Evolutionary conservation across 108 stramenopile genomes (phyloP), one percentile per base, ranked within the genome.

Genomic region (Cyclotella sp.): DNA sequence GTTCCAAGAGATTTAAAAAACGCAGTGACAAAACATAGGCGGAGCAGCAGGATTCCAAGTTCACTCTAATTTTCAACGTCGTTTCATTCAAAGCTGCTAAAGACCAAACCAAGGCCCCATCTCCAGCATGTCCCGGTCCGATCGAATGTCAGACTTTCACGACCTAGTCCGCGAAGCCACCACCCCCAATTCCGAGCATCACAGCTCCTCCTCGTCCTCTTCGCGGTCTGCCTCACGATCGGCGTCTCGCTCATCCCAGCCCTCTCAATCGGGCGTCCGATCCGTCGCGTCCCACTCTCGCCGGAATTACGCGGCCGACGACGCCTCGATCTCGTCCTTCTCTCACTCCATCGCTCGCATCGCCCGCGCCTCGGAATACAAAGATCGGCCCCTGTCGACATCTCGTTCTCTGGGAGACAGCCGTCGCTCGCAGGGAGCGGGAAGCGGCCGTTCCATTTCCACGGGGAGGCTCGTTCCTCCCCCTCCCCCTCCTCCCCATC

Each of bases 251-350:
- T 18, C 58, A 8, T 24, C 14, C 58, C 27, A 52, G 4, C 51
- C 63, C 45, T 45, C 63, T 9, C 45, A 24, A 13, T 53, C 67
- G 24, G 43, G 26, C 11, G 11, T 13, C 14, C 67, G 52, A 30
- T 68, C 49, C 52, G 9, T 18, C 67, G 15, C 29, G 6, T 61
- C 53, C 5, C 68, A 53, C 26, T 15, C 10, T 28, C 55, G 53
- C 29, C 51, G 39, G 7, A 47, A 27, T 24, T 34, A 15, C 5
- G 59, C 46, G 0, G 66, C 68, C 18, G 72, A 73, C 68, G 73
- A 81, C 45, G 79, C 72, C 16, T 81, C 79, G 49, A 43, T 81
- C 46, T 81, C 72, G 8, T 63, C 60, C 79, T 81, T 81, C 47
- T 47, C 79, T 16, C 57, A 69, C 21, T 69, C 68, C 59, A 55